Evolutionary conservation across 2,329 filamentous ascomycete genomes (phyloP).

Genomic region (Penicillium griseofulvum): DNA sequence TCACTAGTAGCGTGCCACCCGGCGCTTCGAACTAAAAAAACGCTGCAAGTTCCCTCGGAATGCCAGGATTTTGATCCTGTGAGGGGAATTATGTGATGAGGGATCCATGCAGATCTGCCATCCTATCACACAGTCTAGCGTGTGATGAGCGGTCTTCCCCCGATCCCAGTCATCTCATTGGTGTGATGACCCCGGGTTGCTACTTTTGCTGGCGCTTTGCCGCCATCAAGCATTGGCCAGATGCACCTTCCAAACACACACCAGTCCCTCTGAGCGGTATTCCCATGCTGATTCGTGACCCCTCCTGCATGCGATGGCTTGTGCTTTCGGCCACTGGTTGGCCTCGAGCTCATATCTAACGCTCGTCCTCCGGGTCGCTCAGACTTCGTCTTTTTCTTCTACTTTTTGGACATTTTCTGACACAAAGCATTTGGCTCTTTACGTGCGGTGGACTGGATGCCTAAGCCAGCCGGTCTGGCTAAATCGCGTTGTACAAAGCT

Average conservation of each 20-base stretch:
- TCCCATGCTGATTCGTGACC: slow-evolving; percentile 28
- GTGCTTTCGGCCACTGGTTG: slow-evolving; percentile 9
- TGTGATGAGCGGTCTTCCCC: slow-evolving; percentile 32
- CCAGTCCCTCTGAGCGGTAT: slow-evolving; percentile 20
- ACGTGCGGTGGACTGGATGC: slow-evolving; percentile 32
- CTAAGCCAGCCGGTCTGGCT: slow-evolving; percentile 41
- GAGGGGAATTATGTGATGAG: slow-evolving; percentile 15
- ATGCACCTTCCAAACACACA: slow-evolving; percentile 33
- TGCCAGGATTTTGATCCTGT: background rate
- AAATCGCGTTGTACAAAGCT: slow-evolving; percentile 14
- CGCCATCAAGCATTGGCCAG: slow-evolving; percentile 34
- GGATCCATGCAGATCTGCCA: slow-evolving; percentile 26
- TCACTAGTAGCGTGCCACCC: slow-evolving; percentile 14
- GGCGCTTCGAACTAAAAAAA: slow-evolving; percentile 2
- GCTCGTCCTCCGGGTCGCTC: slow-evolving; percentile 24
- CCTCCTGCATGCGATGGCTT: slow-evolving; percentile 28
- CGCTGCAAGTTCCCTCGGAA: slow-evolving; percentile 2
- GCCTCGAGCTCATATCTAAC: slow-evolving; percentile 31
- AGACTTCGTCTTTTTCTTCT: slow-evolving; percentile 18
- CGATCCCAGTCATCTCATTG: slow-evolving; percentile 27
- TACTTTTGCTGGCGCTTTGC: slow-evolving; percentile 35
- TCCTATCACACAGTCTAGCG: slow-evolving; percentile 35
- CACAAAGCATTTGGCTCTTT: slow-evolving; percentile 16
- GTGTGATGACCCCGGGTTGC: slow-evolving; percentile 20
- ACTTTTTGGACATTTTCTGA: slow-evolving; percentile 10